These are phyloP conservation scores for Leccinum obscurum DNA, from an alignment of 768 basidiomycete species.

Conservation along the genomic window DNA sequence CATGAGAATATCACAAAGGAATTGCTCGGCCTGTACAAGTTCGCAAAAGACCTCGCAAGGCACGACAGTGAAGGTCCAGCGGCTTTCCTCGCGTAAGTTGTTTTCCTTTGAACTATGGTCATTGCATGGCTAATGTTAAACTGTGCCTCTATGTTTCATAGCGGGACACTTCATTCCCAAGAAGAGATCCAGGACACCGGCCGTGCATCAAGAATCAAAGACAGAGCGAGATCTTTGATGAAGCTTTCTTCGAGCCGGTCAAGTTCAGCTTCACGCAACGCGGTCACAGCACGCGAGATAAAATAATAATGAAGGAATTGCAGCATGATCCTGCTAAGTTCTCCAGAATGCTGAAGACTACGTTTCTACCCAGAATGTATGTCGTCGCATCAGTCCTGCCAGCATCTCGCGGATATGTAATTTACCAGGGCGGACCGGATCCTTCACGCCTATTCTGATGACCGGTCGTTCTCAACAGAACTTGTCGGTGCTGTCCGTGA, in stretches of 20 bases:
- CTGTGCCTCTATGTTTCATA: too few relatives aligned
- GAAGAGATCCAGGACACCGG: slow-evolving; percentile 12
- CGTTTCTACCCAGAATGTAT: neutral
- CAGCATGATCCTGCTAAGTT: slow-evolving; percentile 14
- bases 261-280: neutral
- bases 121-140: too few relatives aligned
- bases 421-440: slow-evolving; percentile 36
- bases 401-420: neutral
- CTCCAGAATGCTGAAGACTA: neutral
- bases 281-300: neutral
- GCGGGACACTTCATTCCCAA: too few relatives aligned
- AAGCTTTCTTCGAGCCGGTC: slow-evolving; percentile 1
- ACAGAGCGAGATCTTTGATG: neutral
- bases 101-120: too few relatives aligned
- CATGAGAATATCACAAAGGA: too few relatives aligned
- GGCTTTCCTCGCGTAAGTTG: slow-evolving; percentile 1
- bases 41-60: slow-evolving; percentile 29
- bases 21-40: too few relatives aligned
- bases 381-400: neutral
- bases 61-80: neutral
- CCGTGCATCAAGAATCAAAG: slow-evolving; percentile 28
- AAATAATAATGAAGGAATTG: slow-evolving; percentile 7
- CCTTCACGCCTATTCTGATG: slow-evolving; percentile 48
- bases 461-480: slow-evolving; percentile 53
- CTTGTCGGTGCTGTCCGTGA: slow-evolving; percentile 51